phyloP scores from a whole-genome alignment of 768 basidiomycete genomes.

The Kwoniella sp. region DNA sequence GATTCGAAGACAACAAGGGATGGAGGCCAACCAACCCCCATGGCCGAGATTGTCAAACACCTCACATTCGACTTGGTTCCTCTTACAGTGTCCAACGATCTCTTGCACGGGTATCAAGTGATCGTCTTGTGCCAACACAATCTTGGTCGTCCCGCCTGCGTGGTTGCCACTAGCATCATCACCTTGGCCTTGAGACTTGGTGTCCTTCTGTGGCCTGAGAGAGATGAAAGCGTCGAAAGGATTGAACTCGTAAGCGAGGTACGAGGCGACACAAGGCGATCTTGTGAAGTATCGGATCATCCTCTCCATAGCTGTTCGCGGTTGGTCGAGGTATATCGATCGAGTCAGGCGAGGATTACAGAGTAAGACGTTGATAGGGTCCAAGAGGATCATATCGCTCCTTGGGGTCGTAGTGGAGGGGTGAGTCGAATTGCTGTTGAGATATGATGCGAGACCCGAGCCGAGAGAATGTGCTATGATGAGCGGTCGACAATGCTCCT shows the following conservation, averaged over 20 bases:
- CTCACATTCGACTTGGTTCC: conserved; percentile 6
- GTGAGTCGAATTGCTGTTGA: not conserved
- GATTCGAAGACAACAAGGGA: conserved; percentile 3
- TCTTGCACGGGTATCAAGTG: conserved; percentile 12
- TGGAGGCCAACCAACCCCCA: conserved; percentile 16
- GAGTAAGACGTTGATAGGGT: conserved; percentile 21
- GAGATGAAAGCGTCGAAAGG: conserved; percentile 18
- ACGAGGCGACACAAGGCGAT: conserved; percentile 10
- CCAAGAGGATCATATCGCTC: conserved; percentile 17
- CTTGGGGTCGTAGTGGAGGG: not conserved
- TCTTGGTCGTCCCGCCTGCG: not conserved
- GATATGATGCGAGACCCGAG: conserved; percentile 14
- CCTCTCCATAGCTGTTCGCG: conserved; percentile 4
- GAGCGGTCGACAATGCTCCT: conserved; percentile 2
- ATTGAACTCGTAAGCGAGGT: conserved; percentile 16
- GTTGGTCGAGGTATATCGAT: not conserved
- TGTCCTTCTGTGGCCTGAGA: not conserved
- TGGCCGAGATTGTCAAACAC: conserved; percentile 21
- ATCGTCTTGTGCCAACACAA: conserved; percentile 19
- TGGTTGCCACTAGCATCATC: no score
- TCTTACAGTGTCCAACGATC: conserved; percentile 8
- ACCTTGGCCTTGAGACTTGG: not conserved
- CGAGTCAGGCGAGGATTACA: conserved; percentile 12
- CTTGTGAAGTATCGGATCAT: conserved; percentile 18
- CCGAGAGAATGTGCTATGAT: conserved; percentile 28